These are phyloP conservation scores for Penicillium sp. DNA, from an alignment of 2,329 filamentous ascomycete genomes.

Conservation along the genomic window DNA sequence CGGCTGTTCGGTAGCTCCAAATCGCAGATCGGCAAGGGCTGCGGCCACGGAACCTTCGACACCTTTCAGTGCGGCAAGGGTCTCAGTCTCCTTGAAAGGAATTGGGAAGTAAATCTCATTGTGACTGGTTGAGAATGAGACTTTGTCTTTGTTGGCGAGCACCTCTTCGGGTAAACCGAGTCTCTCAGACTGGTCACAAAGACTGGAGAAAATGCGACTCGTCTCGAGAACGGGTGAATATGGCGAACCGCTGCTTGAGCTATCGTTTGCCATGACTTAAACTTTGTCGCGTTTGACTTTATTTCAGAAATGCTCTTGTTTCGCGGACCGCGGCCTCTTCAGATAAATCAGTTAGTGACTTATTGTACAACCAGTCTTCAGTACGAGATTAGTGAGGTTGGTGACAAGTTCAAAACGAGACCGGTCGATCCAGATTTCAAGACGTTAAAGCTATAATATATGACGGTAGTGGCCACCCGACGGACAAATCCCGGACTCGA, in stretches of 20 bases:
- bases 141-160: conserved; percentile 30
- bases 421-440: neutral
- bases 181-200: conserved; percentile 37
- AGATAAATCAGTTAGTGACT: neutral
- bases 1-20: conserved; percentile 43
- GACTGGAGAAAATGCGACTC: conserved; percentile 36
- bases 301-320: neutral
- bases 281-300: neutral
- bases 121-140: conserved; percentile 38
- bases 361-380: neutral
- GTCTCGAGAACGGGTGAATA: conserved; percentile 40
- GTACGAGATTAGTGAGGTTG: neutral
- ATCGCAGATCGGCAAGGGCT: conserved; percentile 58
- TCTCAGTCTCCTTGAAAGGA: conserved; percentile 56
- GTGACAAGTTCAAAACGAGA: neutral
- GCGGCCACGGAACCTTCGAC: conserved; percentile 61
- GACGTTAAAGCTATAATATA: conserved; percentile 5
- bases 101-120: conserved; percentile 43
- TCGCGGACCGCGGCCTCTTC: neutral
- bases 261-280: conserved; percentile 17
- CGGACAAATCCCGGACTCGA: neutral
- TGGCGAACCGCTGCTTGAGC: conserved; percentile 5
- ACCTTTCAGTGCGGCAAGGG: conserved; percentile 58
- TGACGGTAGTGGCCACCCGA: conserved; percentile 1
- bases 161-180: conserved; percentile 35